Conservation (phyloP, 257 asterid species). For the Solanum tacnaense region DNA sequence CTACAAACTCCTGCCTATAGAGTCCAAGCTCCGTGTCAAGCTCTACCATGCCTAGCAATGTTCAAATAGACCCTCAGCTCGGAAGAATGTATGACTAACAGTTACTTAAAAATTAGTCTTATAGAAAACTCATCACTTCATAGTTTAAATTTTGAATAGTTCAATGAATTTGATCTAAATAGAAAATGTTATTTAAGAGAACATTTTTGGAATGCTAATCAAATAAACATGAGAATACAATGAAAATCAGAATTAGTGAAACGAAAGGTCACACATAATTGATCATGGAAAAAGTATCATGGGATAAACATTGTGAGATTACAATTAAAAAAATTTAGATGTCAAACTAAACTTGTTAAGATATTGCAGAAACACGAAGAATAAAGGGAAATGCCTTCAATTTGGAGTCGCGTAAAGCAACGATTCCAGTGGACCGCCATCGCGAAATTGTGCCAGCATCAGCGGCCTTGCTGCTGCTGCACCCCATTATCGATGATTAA, state of each 20-base stretch:
- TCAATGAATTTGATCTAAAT: not conserved
- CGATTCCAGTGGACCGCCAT: slow-evolving; percentile 98
- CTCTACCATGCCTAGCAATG: not conserved
- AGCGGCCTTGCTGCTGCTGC: slow-evolving; percentile 53
- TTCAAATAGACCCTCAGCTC: not conserved
- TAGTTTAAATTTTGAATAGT: not conserved
- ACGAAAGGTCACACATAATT: not conserved
- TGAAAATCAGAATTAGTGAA: not conserved
- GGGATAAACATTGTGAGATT: not conserved
- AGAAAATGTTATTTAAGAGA: not conserved
- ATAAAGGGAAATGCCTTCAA: slow-evolving; percentile 40
- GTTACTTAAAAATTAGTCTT: not conserved
- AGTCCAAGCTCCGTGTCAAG: not conserved
- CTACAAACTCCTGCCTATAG: not conserved
- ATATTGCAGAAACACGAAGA: not conserved
- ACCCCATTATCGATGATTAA: slow-evolving; percentile 43
- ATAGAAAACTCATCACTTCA: not conserved
- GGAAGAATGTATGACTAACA: not conserved
- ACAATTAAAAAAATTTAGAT: not conserved
- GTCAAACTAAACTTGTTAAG: not conserved
- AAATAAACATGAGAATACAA: not conserved
- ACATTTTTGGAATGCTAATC: not conserved
- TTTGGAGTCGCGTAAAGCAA: slow-evolving; percentile 85
- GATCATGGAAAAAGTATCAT: not conserved
- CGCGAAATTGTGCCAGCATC: slow-evolving; percentile 68